Base-by-base conservation (phyloP, 148 eudicot species). In the Agrostemma githago region DNA sequence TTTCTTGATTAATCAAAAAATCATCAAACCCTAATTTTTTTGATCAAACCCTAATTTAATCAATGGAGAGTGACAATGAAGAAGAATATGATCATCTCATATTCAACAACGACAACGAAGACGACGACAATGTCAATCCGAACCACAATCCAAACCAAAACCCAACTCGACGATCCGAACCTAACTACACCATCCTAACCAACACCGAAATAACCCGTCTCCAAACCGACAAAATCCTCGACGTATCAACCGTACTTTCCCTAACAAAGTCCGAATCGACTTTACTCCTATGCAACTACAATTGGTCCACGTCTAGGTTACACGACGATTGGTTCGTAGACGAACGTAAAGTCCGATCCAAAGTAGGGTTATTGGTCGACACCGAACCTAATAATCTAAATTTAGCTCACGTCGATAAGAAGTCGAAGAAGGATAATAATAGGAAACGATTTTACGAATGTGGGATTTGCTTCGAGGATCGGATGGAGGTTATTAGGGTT, bases 311-410 rank as follows among this genome's bases (percentile, higher is more conserved):
- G 12, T 82, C 81, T 67, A 70, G 75, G 67, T 73, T 86, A 54
- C 83, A 84, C 12, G 94, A 89, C 59, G 88, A 86, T 42, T 89
- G 94, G 94, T 89, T 89, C 79, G 81, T 86, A 19, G 83, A 86
- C 68, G 94, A 89, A 82, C 84, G 79, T 26, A 70, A 43, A 75
- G 88, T 87, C 14, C 85, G 91, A 37, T 72, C 79, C 59, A 73
- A 75, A 48, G 91, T 88, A 62, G 89, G 94, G 5, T 68, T n/a
- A n/a, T n/a, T 89, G 54, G 76, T 48, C 4, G 63, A 19, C 37
- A 8, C 1, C 2, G 1, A 12, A 44, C 19, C 40, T 42, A 43
- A 14, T 26, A 42, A 43, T 9, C 15, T 26, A 26, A 26, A 26
- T 26, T 26, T 26, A 26, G 0, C 1, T 26, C 34, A 26, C 34